A percentile compares a stretch with the other conserved stretches of the same genome.
phyloP scores from a whole-genome alignment of 257 asterid genomes.

The Linderniella brevidens region DNA sequence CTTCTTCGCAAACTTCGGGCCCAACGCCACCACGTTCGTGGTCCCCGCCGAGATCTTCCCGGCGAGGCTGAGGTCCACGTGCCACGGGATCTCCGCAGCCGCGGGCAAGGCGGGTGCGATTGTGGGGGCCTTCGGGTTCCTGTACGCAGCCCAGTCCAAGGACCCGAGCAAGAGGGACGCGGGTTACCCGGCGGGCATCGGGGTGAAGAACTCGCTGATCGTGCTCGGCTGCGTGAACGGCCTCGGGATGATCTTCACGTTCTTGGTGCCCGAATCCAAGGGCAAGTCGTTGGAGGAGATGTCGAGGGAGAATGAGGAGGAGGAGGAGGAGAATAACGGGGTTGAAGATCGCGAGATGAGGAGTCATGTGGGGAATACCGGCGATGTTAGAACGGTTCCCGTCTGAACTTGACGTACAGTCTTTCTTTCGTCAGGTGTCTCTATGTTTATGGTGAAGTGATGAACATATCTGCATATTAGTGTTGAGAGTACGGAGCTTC shows the following conservation, averaged over 20 bases:
- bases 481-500: no score
- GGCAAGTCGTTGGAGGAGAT: conserved; percentile 2
- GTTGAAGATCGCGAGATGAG: no score
- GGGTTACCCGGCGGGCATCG: neutral
- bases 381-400: no score
- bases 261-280: neutral
- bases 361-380: no score
- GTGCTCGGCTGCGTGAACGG: neutral
- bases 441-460: no score
- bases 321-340: neutral
- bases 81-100: neutral
- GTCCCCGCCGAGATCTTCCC: neutral
- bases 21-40: no score
- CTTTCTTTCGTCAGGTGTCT: no score
- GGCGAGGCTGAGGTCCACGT: neutral
- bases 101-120: neutral
- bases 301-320: neutral
- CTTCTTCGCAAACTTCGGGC: no score
- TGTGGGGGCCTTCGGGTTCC: neutral
- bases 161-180: conserved; percentile 1
- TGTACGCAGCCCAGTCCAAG: neutral
- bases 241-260: neutral
- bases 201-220: neutral
- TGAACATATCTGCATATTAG: no score
- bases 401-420: no score